Conservation (phyloP, 441 rosid genomes). For the Melastoma candidum region DNA sequence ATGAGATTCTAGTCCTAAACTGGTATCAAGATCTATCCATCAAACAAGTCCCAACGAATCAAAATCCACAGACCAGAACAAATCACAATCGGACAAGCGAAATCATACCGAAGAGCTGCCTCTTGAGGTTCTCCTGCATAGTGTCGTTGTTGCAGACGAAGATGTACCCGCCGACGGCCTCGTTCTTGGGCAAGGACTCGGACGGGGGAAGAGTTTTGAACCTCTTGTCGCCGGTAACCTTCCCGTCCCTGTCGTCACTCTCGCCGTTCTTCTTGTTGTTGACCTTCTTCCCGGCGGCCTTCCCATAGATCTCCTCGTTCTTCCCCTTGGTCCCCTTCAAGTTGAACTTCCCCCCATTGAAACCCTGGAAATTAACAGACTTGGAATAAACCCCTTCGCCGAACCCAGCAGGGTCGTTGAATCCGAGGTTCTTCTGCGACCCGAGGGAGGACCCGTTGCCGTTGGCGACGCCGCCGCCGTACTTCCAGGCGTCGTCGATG, state of each 20-base stretch:
- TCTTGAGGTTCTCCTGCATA: slow-evolving; percentile 87
- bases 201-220: slow-evolving; percentile 94
- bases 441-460: slow-evolving; percentile 14
- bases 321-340: slow-evolving; percentile 42
- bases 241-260: slow-evolving; percentile 31
- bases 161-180: slow-evolving; percentile 90
- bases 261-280: slow-evolving; percentile 34
- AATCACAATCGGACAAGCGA: not conserved
- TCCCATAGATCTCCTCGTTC: slow-evolving; percentile 41
- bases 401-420: slow-evolving; percentile 42
- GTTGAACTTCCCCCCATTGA: slow-evolving; percentile 28
- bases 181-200: slow-evolving; percentile 78
- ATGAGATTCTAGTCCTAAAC: too few relatives aligned
- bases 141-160: slow-evolving; percentile 99
- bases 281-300: slow-evolving; percentile 44
- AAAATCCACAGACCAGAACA: not conserved
- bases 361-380: slow-evolving; percentile 10
- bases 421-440: slow-evolving; percentile 23
- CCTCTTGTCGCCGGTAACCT: slow-evolving; percentile 56
- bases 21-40: too few relatives aligned
- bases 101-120: slow-evolving; percentile 77
- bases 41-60: not conserved
- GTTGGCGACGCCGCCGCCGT: slow-evolving; percentile 2
- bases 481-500: slow-evolving; percentile 1
- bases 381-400: slow-evolving; percentile 64